Evolutionary conservation across 495 filamentous ascomycete species (phyloP).

Genomic region (Aspergillus incahuasiensis): DNA sequence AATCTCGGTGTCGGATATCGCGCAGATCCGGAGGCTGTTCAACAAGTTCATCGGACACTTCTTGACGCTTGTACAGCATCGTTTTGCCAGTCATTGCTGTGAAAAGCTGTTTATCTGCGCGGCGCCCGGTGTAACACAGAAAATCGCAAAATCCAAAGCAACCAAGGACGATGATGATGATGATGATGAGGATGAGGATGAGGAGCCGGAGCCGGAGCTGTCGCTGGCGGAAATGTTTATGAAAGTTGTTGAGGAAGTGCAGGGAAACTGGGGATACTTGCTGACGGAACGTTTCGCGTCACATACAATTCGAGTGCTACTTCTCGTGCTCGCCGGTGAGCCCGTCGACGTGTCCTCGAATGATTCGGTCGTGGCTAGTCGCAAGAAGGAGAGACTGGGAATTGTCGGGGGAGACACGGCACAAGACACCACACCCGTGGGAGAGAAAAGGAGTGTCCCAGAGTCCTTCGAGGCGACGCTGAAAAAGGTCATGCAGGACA

Average conservation of each 20-base stretch:
- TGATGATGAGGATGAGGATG: slow-evolving; percentile 24
- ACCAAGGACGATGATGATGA: slow-evolving; percentile 31
- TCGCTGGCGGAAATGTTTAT: slow-evolving; percentile 86
- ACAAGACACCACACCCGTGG: slow-evolving; percentile 33
- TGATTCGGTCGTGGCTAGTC: slow-evolving; percentile 72
- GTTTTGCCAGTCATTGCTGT: slow-evolving; percentile 95
- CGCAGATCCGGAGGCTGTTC: slow-evolving; percentile 82
- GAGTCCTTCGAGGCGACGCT: slow-evolving; percentile 69
- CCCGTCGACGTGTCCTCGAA: slow-evolving; percentile 61
- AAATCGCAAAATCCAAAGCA: slow-evolving; percentile 44
- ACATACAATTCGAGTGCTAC: slow-evolving; percentile 77
- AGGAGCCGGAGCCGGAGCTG: slow-evolving; percentile 37
- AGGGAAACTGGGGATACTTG: slow-evolving; percentile 76
- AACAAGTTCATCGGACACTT: slow-evolving; percentile 84
- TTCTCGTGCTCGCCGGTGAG: slow-evolving; percentile 80
- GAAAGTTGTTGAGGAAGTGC: slow-evolving; percentile 72
- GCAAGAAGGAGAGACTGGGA: slow-evolving; percentile 79
- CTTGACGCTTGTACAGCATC: slow-evolving; percentile 81
- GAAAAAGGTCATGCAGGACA: slow-evolving; percentile 72
- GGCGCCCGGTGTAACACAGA: slow-evolving; percentile 68
- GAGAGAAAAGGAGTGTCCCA: slow-evolving; percentile 59
- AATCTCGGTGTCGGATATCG: slow-evolving; percentile 72
- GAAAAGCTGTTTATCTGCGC: slow-evolving; percentile 85
- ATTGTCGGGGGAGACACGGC: slow-evolving; percentile 31
- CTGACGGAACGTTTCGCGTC: slow-evolving; percentile 88